Conservation (phyloP, 495 filamentous ascomycete genomes). For the Neurospora tetraspora region DNA sequence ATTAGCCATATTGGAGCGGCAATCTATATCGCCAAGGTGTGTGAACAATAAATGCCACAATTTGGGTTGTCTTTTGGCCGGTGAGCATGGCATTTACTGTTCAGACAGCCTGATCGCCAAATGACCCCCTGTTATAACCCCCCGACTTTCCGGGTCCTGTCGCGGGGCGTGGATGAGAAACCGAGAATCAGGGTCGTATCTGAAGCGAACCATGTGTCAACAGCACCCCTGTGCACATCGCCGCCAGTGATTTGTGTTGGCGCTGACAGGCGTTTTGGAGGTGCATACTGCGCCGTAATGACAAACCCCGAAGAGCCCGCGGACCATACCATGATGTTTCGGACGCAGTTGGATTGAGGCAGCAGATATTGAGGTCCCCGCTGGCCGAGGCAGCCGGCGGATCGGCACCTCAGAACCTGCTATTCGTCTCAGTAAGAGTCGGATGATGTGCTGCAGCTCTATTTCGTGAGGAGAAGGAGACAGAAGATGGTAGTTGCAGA, state of each 20-base stretch:
- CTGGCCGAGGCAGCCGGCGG: neutral
- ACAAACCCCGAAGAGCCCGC: neutral
- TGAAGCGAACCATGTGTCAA: slow-evolving; percentile 18
- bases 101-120: no score
- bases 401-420: neutral
- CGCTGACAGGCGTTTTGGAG: neutral
- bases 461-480: neutral
- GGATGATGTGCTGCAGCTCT: neutral
- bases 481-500: no score
- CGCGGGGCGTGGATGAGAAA: slow-evolving; percentile 20
- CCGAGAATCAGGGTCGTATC: slow-evolving; percentile 29
- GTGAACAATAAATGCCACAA: no score
- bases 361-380: neutral
- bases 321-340: neutral
- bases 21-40: slow-evolving; percentile 4
- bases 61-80: no score
- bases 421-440: neutral
- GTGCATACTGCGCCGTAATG: neutral
- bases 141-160: slow-evolving; percentile 1
- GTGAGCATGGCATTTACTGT: no score
- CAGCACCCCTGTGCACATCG: slow-evolving; percentile 13
- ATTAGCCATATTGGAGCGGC: slow-evolving; percentile 19
- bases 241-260: neutral
- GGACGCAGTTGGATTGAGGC: neutral
- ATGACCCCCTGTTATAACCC: no score